phyloP scores from a whole-genome alignment of 208 protist species.

The Trypanosoma lewisi region DNA sequence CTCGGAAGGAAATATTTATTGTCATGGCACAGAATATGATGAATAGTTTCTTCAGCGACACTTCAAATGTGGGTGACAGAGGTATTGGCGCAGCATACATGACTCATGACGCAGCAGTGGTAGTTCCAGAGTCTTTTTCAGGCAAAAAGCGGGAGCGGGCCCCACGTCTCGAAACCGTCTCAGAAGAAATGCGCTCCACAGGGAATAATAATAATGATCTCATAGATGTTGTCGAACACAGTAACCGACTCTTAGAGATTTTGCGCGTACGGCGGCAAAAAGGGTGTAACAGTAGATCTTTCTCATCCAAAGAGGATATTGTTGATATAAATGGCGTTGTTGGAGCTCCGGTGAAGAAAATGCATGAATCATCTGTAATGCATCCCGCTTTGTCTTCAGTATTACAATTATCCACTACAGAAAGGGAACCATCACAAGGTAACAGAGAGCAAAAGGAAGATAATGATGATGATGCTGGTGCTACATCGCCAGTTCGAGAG shows the following conservation, averaged over 20 bases:
- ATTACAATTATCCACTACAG: background rate
- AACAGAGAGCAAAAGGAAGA: too few species aligned
- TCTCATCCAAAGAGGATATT: conserved; percentile 1
- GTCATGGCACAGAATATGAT: background rate
- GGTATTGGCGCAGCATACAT: conserved; percentile 17
- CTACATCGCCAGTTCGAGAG: background rate
- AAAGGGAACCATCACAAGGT: background rate
- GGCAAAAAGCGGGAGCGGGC: conserved; percentile 18
- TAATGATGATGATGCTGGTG: background rate
- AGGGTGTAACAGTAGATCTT: background rate
- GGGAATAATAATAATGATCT: conserved; percentile 7
- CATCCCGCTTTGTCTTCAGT: background rate
- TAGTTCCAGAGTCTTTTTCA: background rate
- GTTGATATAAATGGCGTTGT: background rate
- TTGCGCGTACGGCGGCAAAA: conserved; percentile 14
- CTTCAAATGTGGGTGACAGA: background rate
- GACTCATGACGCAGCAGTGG: background rate
- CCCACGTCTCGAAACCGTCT: background rate
- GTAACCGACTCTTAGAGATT: conserved; percentile 24
- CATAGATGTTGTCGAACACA: conserved; percentile 28
- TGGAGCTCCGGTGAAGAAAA: background rate
- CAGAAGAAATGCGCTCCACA: background rate
- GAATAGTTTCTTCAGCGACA: background rate
- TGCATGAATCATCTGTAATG: background rate
- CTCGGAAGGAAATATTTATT: background rate